A percentile compares a stretch with the other conserved stretches of the same genome.
phyloP scores from a whole-genome alignment of 306 rosid genomes.

The Vigna reflexopilosa region DNA sequence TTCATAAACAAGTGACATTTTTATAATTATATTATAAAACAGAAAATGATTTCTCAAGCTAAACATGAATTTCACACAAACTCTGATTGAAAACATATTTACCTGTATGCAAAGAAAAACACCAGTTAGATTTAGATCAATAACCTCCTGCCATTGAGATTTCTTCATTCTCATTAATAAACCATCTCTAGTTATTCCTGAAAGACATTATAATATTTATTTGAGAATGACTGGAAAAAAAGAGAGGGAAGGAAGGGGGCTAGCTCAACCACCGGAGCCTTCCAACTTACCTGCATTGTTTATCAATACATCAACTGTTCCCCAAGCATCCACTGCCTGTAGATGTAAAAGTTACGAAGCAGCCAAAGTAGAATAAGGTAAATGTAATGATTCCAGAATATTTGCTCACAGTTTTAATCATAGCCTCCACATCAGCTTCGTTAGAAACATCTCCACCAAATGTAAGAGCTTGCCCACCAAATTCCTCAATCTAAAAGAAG shows the following conservation, averaged over 20 bases:
- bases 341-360: slow-evolving; percentile 52
- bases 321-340: slow-evolving; percentile 95
- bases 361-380: slow-evolving; percentile 42
- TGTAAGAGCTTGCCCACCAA: slow-evolving; percentile 86
- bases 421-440: slow-evolving; percentile 84
- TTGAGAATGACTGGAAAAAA: slow-evolving; percentile 19
- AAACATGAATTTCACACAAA: slow-evolving; percentile 15
- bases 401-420: slow-evolving; percentile 84
- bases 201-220: slow-evolving; percentile 43
- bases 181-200: slow-evolving; percentile 94
- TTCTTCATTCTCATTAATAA: slow-evolving; percentile 97
- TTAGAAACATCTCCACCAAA: slow-evolving; percentile 93
- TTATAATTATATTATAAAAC: neutral
- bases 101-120: slow-evolving; percentile 91
- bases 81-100: slow-evolving; percentile 35
- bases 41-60: slow-evolving; percentile 8
- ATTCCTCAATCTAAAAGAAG: slow-evolving; percentile 71
- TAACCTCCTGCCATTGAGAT: slow-evolving; percentile 93
- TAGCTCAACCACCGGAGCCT: slow-evolving; percentile 29
- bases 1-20: neutral
- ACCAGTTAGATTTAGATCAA: slow-evolving; percentile 95
- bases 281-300: slow-evolving; percentile 83
- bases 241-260: neutral
- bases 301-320: slow-evolving; percentile 88
- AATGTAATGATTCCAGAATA: slow-evolving; percentile 41